Evolutionary conservation across 202 grass and related monocot genomes (phyloP), one percentile per base, ranked within the genome.

Genomic region (Zoysia matrella): DNA sequence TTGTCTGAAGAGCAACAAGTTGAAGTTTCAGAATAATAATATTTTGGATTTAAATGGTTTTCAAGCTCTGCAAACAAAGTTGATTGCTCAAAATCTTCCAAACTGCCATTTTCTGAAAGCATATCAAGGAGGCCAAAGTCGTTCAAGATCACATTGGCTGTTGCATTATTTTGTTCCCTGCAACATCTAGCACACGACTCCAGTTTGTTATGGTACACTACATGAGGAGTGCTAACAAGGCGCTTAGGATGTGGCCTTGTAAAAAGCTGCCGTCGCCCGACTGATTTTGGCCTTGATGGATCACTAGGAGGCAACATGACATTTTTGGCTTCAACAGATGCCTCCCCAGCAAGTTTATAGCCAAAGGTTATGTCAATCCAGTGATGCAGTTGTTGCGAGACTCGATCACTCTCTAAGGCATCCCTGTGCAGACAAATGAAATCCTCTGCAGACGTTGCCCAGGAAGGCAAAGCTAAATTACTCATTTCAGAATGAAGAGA

Each of bases 281-380:
- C 91, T 52, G 92, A 91, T 69, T 92, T 98, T 4, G 88, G 95
- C 77, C 51, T 88, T 88, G 84, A 85, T 82, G 87, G 79, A 93
- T 98, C 86, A 90, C 76, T 86, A 73, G 85, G 69, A 72, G 92
- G 95, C 76, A 98, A 75, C 92, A 95, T 98, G 60, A 98, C 95
- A 82, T 98, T 98, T 88, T 95, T 98, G 18, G 92, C 95, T 77
- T 92, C 73, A 84, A 98, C 63, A 90, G 95, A 92, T 81, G 90
- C 88, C 62, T 93, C 85, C 39, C 95, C 95, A 65, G 88, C 79
- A 83, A 98, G 87, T 82, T 98, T 98, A 89, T 93, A 93, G 73
- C 95, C 95, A 95, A 98, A 98, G 49, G 92, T 98, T 85, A 98
- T 90, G 87, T 98, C 95, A 78, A 98, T 98, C 95, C 95, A 98